Evolutionary conservation across 2,329 filamentous ascomycete species (phyloP), one percentile per base, ranked within the genome.

Genomic region (Aspergillus sp.): DNA sequence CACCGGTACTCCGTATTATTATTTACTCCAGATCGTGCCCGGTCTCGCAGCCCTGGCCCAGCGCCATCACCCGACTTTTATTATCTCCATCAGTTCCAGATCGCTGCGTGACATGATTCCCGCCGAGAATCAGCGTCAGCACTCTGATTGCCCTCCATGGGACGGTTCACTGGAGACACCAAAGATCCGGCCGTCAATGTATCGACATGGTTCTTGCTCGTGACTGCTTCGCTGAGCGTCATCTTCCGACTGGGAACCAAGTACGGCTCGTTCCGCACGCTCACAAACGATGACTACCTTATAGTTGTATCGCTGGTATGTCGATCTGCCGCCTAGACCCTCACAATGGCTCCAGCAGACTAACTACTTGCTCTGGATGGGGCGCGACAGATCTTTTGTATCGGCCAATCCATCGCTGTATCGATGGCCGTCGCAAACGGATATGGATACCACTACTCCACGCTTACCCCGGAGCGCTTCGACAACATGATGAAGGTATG

Each of bases 101-200:
- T 21, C 43, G 12, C 13, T 6, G 55, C 17, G 45, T 39, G 55
- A 41, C 19, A 54, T 55, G 30, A 15, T 48, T 55, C 38, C 17
- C 39, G 32, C 36, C 38, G 38, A 25, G 19, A 21, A 39, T 43
- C 39, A 53, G 49, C 47, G 47, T 50, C 47, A 28, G 47, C 47
- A 30, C 17, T 50, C 39, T 30, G 10, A 47, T 39, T 52, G 47
- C 19, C 53, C 23, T 51, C n/a, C 15, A 64, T 64, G 62, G 59
- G 56, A 39, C 66, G 68, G 50, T 70, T 69, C 38, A 61, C 62
- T 36, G 51, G 55, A 21, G 67, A 69, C 39, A 66, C 61, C 10
- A 59, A 62, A 58, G 63, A 64, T 47, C 68, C 68, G 3, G 63
- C 61, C 13, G 67, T 69, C 39, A 69, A 65, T 59, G 63, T 69